Evolutionary conservation across 495 filamentous ascomycete species (phyloP).

Genomic region (Penicillium paradoxum): DNA sequence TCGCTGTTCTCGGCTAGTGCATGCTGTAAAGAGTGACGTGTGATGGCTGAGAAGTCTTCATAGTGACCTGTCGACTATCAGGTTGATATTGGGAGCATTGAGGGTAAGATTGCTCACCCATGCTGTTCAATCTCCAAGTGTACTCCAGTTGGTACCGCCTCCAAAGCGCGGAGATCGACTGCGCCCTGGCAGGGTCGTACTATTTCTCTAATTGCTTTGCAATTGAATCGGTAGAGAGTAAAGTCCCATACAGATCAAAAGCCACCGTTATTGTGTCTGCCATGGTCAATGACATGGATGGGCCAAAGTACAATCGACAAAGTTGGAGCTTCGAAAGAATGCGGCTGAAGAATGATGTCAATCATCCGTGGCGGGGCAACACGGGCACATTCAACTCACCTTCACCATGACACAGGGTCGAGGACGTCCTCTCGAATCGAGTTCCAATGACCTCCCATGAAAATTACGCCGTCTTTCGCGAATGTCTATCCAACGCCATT

Average conservation of each 20-base stretch:
- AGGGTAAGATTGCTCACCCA: slow-evolving; percentile 47
- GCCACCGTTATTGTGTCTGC: slow-evolving; percentile 46
- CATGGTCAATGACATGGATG: slow-evolving; percentile 7
- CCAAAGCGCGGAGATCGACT: slow-evolving; percentile 53
- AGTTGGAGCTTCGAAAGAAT: not conserved
- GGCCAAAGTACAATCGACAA: not conserved
- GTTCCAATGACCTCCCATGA: slow-evolving; percentile 24
- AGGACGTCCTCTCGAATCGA: not conserved
- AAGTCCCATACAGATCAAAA: slow-evolving; percentile 72
- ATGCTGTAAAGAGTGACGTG: slow-evolving; percentile 56
- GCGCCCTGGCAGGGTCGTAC: slow-evolving; percentile 51
- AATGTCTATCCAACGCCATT: slow-evolving; percentile 57
- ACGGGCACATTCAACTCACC: not conserved
- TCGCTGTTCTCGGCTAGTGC: slow-evolving; percentile 54
- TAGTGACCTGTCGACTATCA: slow-evolving; percentile 47
- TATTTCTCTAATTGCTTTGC: slow-evolving; percentile 46
- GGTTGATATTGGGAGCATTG: not conserved
- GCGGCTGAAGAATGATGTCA: slow-evolving; percentile 12
- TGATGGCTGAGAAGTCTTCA: slow-evolving; percentile 61
- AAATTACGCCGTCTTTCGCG: slow-evolving; percentile 68
- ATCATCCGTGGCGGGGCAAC: slow-evolving; percentile 4
- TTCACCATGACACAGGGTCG: not conserved
- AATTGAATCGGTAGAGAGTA: slow-evolving; percentile 67
- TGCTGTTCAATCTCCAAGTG: slow-evolving; percentile 77
- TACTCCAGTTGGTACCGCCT: slow-evolving; percentile 70